Conservation (phyloP, 148 eudicot genomes). For the Silene conica region DNA sequence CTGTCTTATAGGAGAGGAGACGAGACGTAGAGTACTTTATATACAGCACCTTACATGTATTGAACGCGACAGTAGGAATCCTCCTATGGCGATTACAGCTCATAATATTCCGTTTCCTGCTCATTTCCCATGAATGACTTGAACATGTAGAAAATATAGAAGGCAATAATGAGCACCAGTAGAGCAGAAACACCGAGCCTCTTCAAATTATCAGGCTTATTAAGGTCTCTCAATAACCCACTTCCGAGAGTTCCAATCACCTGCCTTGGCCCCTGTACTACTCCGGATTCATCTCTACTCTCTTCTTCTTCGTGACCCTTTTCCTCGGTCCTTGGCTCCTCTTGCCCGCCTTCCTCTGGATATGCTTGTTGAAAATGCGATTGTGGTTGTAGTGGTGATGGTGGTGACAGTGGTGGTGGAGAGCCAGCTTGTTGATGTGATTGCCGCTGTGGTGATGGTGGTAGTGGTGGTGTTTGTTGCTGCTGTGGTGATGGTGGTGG, state of each 20-base stretch:
- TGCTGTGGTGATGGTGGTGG: conserved; percentile 11
- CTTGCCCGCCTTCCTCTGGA: background rate
- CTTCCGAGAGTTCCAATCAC: background rate
- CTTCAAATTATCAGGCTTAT: conserved; percentile 32
- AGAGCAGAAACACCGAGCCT: conserved; percentile 25
- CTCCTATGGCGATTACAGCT: background rate
- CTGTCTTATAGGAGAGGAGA: too few relatives aligned
- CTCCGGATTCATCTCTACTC: background rate
- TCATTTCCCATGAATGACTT: conserved; percentile 13
- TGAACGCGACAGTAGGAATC: background rate
- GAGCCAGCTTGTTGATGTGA: conserved; percentile 4
- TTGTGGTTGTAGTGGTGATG: conserved; percentile 11
- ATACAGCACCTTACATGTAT: background rate
- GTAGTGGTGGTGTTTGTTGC: background rate
- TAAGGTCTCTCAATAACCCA: conserved; percentile 29
- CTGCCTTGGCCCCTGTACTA: conserved; percentile 1
- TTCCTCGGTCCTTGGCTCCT: background rate
- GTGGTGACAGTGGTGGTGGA: conserved; percentile 13
- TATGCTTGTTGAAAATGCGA: background rate
- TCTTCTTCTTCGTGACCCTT: conserved; percentile 4
- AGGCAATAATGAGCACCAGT: conserved; percentile 31
- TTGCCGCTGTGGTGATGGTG: conserved; percentile 9
- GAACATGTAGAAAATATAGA: conserved; percentile 27
- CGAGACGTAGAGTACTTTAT: too few relatives aligned
- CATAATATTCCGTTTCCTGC: background rate